Conservation (phyloP, 148 eudicot genomes). For the Vaccinium corymbosum region DNA sequence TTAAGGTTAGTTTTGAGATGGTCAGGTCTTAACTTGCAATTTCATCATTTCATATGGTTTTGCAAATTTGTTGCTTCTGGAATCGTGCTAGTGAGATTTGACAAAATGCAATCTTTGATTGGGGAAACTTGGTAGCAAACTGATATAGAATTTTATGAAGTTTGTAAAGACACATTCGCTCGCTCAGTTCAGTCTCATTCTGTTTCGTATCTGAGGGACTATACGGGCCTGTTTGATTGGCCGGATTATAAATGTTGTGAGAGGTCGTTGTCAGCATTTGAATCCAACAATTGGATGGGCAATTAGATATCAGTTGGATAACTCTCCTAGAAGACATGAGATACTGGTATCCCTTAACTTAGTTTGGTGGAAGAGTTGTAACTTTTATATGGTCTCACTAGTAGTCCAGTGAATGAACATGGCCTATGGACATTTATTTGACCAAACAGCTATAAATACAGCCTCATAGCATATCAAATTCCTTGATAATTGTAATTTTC, state of each 20-base stretch:
- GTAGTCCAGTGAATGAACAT: not conserved
- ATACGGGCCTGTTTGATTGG: not conserved
- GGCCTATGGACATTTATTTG: not conserved
- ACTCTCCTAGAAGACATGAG: not conserved
- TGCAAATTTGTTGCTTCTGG: not conserved
- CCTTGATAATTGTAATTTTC: not conserved
- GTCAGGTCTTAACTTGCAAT: not conserved
- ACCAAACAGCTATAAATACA: not conserved
- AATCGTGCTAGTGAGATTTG: not conserved
- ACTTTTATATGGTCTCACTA: not conserved
- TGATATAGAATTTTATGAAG: not conserved
- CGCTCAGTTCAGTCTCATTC: not conserved
- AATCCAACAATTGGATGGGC: not conserved
- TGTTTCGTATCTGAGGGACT: not conserved
- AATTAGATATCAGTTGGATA: not conserved
- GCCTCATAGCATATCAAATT: not conserved
- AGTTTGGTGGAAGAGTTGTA: not conserved
- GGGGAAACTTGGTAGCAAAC: not conserved
- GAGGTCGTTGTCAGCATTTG: not conserved
- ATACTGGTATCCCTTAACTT: not conserved
- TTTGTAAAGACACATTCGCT: no score
- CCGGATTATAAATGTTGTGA: not conserved
- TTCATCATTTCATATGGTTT: not conserved
- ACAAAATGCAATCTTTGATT: not conserved
- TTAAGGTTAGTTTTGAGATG: not conserved